These are phyloP conservation scores for Plasmodium vinckei DNA, from an alignment of 169 alveolate species.

Conservation along the genomic window DNA sequence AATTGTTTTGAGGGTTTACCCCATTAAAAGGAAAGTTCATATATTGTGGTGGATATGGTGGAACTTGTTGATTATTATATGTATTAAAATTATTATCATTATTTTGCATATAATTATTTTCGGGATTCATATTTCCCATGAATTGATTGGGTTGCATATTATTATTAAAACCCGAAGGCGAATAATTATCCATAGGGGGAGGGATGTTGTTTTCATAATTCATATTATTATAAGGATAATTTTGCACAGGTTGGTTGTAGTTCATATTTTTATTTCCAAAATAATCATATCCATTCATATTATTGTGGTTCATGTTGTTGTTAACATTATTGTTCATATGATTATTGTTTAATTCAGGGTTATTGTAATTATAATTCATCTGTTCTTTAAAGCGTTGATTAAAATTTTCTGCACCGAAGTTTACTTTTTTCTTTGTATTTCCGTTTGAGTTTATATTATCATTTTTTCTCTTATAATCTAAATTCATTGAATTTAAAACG, in stretches of 20 bases:
- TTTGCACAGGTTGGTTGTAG: conserved; percentile 24
- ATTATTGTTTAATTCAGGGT: conserved; percentile 26
- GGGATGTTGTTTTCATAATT: conserved; percentile 31
- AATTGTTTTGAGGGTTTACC: conserved; percentile 30
- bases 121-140: conserved; percentile 24
- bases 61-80: conserved; percentile 32
- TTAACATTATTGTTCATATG: conserved; percentile 3
- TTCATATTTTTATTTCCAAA: conserved; percentile 48
- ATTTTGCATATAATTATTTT: conserved; percentile 50
- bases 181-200: conserved; percentile 1
- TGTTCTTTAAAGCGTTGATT: conserved; percentile 14
- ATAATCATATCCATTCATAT: conserved; percentile 38
- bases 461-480: conserved; percentile 47
- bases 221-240: conserved; percentile 31
- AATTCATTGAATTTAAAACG: conserved; percentile 67
- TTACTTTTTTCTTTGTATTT: conserved; percentile 36
- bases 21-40: conserved; percentile 54
- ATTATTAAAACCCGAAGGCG: neutral
- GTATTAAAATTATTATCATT: conserved; percentile 34
- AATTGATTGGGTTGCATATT: conserved; percentile 1
- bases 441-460: conserved; percentile 21
- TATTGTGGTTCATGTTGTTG: conserved; percentile 19
- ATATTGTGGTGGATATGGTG: conserved; percentile 24
- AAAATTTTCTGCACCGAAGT: conserved; percentile 2
- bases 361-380: conserved; percentile 14